These are phyloP conservation scores for Aspergillus sp. DNA, from an alignment of 2,329 filamentous ascomycete species.

Conservation along the genomic window DNA sequence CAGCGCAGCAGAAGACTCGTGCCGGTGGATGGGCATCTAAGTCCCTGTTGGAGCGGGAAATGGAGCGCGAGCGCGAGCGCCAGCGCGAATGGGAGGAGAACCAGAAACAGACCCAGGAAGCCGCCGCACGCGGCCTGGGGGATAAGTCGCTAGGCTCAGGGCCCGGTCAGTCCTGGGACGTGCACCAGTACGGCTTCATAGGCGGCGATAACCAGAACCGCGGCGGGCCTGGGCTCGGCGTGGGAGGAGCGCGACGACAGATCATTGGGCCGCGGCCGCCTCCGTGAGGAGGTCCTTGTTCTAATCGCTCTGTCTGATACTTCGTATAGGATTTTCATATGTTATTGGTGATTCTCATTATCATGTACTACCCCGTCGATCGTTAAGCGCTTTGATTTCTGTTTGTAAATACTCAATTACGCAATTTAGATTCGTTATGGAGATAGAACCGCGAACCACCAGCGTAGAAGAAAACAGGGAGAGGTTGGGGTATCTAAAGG, in stretches of 20 bases:
- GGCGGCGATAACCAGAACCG: constrained; percentile 62
- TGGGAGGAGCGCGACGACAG: constrained; percentile 58
- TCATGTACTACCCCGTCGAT: not conserved
- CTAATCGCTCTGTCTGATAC: not conserved
- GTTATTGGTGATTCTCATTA: not conserved
- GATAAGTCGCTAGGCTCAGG: constrained; percentile 47
- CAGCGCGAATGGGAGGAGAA: constrained; percentile 64
- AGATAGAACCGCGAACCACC: no score
- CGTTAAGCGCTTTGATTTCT: not conserved
- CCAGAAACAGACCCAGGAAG: constrained; percentile 51
- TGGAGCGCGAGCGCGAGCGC: constrained; percentile 64
- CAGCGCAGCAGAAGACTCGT: constrained; percentile 56
- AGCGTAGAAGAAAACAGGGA: no score
- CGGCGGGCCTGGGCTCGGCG: constrained; percentile 48
- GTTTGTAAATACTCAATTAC: not conserved
- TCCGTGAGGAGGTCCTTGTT: no score
- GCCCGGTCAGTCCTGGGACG: constrained; percentile 55
- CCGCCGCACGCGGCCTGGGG: constrained; percentile 39
- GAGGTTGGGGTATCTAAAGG: no score
- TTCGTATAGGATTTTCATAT: not conserved
- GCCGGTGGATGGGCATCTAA: constrained; percentile 62
- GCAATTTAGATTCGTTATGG: not conserved
- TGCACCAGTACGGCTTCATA: constrained; percentile 63
- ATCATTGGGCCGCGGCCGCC: constrained; percentile 61
- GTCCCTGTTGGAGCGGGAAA: constrained; percentile 62